phyloP scores from a whole-genome alignment of 305 asterid species.

The Plantago coronopus region DNA sequence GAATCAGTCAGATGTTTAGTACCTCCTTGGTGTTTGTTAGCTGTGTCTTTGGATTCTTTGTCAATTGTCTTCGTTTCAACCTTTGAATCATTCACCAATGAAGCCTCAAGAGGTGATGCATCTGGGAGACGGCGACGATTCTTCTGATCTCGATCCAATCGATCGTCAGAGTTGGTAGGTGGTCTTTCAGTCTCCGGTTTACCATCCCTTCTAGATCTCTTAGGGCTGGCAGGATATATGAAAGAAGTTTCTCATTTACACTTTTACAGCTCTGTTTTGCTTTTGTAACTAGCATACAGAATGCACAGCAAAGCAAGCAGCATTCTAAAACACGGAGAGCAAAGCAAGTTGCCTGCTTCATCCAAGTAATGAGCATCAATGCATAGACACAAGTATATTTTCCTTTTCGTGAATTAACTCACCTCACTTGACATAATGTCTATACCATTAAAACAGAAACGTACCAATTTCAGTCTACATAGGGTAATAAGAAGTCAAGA shows the following conservation, averaged over 20 bases:
- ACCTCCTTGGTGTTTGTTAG: constrained; percentile 32
- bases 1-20: constrained; percentile 38
- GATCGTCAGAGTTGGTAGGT: constrained; percentile 29
- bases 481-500: no score
- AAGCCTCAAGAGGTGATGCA: constrained; percentile 47
- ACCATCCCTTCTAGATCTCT: constrained; percentile 76
- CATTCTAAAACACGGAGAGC: not conserved
- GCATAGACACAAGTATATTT: no score
- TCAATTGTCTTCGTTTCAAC: constrained; percentile 32
- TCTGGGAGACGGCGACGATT: constrained; percentile 46
- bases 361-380: no score
- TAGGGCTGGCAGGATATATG: constrained; percentile 50
- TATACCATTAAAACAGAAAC: no score
- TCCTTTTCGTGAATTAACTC: no score
- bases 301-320: not conserved
- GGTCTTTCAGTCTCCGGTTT: constrained; percentile 55
- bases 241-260: no score
- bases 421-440: no score
- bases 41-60: constrained; percentile 38
- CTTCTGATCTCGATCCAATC: constrained; percentile 39
- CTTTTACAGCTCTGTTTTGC: no score
- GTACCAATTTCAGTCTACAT: no score
- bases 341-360: no score
- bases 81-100: constrained; percentile 34
- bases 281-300: no score